phyloP scores from a whole-genome alignment of 164 flowering plant genomes.

The Liquidambar formosana region DNA sequence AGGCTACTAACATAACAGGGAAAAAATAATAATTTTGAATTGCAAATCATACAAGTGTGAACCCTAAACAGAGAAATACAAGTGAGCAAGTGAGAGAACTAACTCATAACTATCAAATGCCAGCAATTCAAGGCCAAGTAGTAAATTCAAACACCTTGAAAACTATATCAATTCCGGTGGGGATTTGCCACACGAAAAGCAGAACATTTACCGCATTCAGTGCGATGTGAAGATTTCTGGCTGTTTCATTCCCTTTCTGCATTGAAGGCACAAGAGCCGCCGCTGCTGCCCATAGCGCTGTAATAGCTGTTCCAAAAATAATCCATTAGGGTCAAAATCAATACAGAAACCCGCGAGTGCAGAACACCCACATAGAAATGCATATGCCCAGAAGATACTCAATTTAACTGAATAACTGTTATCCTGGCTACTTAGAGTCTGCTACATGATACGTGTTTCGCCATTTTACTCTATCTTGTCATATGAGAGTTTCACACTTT shows the following conservation, averaged over 20 bases:
- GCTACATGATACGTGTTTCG: no score
- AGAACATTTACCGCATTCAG: constrained; percentile 69
- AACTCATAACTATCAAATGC: no score
- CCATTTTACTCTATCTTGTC: no score
- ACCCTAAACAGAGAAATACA: neutral
- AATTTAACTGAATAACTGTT: no score
- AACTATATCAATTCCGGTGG: constrained; percentile 87
- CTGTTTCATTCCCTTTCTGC: constrained; percentile 95
- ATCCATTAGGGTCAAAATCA: neutral
- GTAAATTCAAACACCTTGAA: constrained; percentile 85
- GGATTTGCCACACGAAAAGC: constrained; percentile 86
- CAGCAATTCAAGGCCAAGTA: constrained; percentile 67
- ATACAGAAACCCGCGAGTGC: neutral
- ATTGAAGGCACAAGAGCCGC: constrained; percentile 93
- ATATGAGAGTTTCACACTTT: neutral
- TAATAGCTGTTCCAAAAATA: constrained; percentile 53
- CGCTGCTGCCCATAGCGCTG: constrained; percentile 92
- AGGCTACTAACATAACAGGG: no score
- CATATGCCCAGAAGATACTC: no score
- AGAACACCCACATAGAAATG: no score
- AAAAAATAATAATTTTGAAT: no score
- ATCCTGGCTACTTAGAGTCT: no score
- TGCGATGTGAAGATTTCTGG: constrained; percentile 90
- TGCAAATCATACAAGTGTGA: neutral
- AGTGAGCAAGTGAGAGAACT: neutral